A percentile compares a stretch with the other conserved stretches of the same genome.
phyloP scores from a whole-genome alignment of 2,329 filamentous ascomycete genomes.

The Ophiognomonia clavigignenti-juglandacearum region DNA sequence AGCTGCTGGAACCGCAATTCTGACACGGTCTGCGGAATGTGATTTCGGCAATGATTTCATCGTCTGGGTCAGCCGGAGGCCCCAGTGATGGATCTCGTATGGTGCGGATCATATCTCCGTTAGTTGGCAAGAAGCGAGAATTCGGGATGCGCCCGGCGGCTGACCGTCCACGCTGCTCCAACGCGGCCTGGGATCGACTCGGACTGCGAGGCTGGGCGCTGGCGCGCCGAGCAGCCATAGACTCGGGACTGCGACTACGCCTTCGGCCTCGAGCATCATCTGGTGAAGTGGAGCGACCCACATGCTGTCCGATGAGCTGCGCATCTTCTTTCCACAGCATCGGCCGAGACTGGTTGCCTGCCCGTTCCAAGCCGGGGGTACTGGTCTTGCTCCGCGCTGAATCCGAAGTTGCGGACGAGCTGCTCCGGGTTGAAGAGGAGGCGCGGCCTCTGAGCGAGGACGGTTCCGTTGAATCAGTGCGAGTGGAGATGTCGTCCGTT shows the following conservation, averaged over 20 bases:
- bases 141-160: background rate
- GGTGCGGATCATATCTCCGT: background rate
- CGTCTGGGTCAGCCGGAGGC: background rate
- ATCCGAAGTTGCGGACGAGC: background rate
- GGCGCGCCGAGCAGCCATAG: too few species aligned
- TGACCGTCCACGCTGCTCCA: background rate
- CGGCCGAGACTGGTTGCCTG: background rate
- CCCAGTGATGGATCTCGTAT: constrained; percentile 5
- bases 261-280: constrained; percentile 4
- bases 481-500: background rate
- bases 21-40: constrained; percentile 3
- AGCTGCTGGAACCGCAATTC: background rate
- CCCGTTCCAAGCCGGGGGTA: background rate
- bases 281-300: background rate
- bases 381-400: too few species aligned
- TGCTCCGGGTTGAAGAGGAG: background rate
- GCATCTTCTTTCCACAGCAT: constrained; percentile 9
- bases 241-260: background rate
- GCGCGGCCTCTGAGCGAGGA: background rate
- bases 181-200: background rate
- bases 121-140: background rate
- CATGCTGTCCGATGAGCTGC: constrained; percentile 3
- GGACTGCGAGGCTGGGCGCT: background rate
- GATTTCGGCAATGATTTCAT: constrained; percentile 12
- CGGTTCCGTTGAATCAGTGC: background rate